Evolutionary conservation across 1,284 basidiomycete species (phyloP), one percentile per base, ranked within the genome.

Genomic region (Uromyces viciae-fabae): DNA sequence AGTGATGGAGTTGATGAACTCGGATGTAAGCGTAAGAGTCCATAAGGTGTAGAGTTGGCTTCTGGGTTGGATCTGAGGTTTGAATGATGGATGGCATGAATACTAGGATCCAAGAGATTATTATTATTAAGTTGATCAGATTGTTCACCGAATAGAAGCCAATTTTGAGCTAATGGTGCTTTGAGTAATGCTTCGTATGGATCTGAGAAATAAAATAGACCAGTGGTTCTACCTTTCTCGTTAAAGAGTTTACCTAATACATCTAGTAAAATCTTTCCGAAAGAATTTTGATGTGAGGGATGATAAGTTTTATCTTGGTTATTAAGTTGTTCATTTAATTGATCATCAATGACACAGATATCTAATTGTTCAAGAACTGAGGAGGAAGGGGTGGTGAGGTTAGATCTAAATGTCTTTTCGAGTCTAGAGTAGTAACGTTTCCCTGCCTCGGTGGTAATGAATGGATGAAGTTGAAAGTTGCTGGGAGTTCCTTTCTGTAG

Each of bases 391-490:
- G 68, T n/a, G n/a, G 28, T 40, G 68, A 19, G 17, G 22, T 28
- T 38, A 28, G 42, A 33, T 66, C 49, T 25, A 31, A 22, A 22
- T 15, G 46, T 72, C 15, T 58, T 71, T 40, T 79, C 68, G 25
- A 81, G 60, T 28, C 36, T 54, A 9, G 78, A 69, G 68, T 81
- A 81, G 46, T 73, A 74, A 3, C 71, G 69, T 74, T 83, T 82
- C 74, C 84, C 84, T 9, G 73, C 69, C 15, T 83, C 80, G 22
- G 84, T 84, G 25, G 83, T 84, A 76, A 84, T 83, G 81, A 84
- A 85, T 52, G 81, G 69, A 36, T 81, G 72, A n/a, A 85, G 81
- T 33, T 74, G 38, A 74, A 85, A 85, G 28, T 79, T 64, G 22
- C 76, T 66, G 5, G 69, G 73, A 31, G 82, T 82, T 22, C 82